Conservation (phyloP, 371 early-diverging fungal species). For the Chytridium lagenaria region DNA sequence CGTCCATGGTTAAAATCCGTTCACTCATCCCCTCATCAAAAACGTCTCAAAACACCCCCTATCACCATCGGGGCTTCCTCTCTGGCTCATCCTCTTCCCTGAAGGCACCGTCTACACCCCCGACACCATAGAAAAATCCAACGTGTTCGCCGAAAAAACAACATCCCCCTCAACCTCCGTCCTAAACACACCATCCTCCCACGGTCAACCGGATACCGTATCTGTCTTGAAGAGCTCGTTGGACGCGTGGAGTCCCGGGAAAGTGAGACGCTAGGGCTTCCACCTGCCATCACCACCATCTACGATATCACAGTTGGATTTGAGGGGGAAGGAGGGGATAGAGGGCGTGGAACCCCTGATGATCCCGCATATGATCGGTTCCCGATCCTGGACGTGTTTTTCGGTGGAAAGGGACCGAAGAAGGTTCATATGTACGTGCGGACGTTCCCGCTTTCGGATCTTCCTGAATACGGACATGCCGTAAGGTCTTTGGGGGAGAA, state of each 20-base stretch:
- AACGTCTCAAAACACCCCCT: slow-evolving; percentile 34
- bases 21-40: not conserved
- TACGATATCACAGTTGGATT: slow-evolving; percentile 68
- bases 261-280: not conserved
- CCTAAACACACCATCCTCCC: slow-evolving; percentile 37
- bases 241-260: not conserved
- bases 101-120: slow-evolving; percentile 79
- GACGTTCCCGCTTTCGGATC: slow-evolving; percentile 51
- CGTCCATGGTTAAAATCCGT: not conserved
- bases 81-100: slow-evolving; percentile 91
- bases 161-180: slow-evolving; percentile 25
- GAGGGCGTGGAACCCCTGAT: slow-evolving; percentile 43
- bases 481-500: slow-evolving; percentile 19
- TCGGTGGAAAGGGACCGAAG: slow-evolving; percentile 57
- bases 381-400: slow-evolving; percentile 71
- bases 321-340: slow-evolving; percentile 63
- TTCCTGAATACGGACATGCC: slow-evolving; percentile 1
- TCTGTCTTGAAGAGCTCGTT: not conserved
- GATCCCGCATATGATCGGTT: slow-evolving; percentile 79
- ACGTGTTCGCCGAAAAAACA: slow-evolving; percentile 41
- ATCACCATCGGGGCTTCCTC: slow-evolving; percentile 50
- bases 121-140: slow-evolving; percentile 38
- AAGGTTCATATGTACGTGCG: slow-evolving; percentile 79
- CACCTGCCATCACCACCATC: not conserved
- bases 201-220: not conserved